Evolutionary conservation across 1,284 basidiomycete species (phyloP), one percentile per base, ranked within the genome.

Genomic region (Singerocomus inundabilis): DNA sequence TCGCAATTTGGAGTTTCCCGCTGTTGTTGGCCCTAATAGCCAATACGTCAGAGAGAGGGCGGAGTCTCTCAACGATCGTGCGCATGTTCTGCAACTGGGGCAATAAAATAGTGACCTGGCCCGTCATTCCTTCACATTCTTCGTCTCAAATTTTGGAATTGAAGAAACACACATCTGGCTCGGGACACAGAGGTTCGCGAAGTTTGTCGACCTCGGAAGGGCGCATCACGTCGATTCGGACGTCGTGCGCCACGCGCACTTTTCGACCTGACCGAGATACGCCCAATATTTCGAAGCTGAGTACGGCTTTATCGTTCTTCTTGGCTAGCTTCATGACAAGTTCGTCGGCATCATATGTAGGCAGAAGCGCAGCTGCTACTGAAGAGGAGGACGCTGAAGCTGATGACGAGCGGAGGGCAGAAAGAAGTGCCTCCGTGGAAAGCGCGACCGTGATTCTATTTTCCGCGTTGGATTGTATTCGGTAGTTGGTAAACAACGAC

Each of bases 381-480:
- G 68, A 61, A 21, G 69, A 50, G 9, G 76, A 66, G 1, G 73
- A 62, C 1, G 72, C 71, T 0, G 78, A 74, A 9, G 72, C 59
- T 3, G 76, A 72, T 0, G 85, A 84, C 2, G 88, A 89, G 33
- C 75, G 76, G 5, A 96, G 75, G 0, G 90, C 88, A 13, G 83
- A 82, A 16, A 89, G 74, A 1, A 96, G 74, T 0, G 89, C 84
- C 46, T 93, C 92, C 6, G 89, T 76, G 1, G 81, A 74, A 18
- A 92, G 69, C 29, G 80, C 73, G 49, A 94, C 72, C 21, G 85
- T 88, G 53, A 96, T 95, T 59, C 87, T 83, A 65, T 96, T 93
- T 44, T 84, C 76, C 2, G 85, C 78, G 60, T 93, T 93, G 13
- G 91, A 93, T 64, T 94, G 88, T 56, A 96, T 93, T 33, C 90